A percentile compares a stretch with the other conserved stretches of the same genome.
Conservation (phyloP, 345 rosid genomes). For the Gossypium arboreum region DNA sequence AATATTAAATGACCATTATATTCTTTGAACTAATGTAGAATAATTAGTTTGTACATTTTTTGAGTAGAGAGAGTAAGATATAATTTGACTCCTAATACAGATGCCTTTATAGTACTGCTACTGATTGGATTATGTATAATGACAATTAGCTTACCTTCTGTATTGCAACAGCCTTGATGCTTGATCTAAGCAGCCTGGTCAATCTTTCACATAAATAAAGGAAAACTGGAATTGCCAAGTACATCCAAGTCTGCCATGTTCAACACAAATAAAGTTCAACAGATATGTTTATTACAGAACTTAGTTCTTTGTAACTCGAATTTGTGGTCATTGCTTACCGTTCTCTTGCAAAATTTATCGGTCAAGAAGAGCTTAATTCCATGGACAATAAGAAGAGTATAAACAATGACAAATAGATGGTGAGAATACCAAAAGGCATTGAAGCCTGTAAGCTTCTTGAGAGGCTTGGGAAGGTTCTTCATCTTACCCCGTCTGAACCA, state of each 20-base stretch:
- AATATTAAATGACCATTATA: too few relatives aligned
- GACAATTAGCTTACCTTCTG: slow-evolving; percentile 37
- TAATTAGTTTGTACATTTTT: too few relatives aligned
- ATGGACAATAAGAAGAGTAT: slow-evolving; percentile 58
- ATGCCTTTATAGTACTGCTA: too few relatives aligned
- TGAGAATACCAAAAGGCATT: slow-evolving; percentile 91
- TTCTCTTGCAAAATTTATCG: slow-evolving; percentile 55
- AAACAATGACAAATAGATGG: slow-evolving; percentile 72
- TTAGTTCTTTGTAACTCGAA: neutral
- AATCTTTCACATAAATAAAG: slow-evolving; percentile 61
- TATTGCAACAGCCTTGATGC: slow-evolving; percentile 58
- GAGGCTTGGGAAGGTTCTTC: slow-evolving; percentile 49
- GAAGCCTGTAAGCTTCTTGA: slow-evolving; percentile 72
- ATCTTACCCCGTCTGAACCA: slow-evolving; percentile 63
- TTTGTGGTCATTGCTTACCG: slow-evolving; percentile 34
- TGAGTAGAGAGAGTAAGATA: too few relatives aligned
- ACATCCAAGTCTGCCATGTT: slow-evolving; percentile 71
- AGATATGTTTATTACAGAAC: neutral
- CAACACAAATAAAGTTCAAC: neutral
- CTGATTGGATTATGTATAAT: too few relatives aligned
- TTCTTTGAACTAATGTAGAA: too few relatives aligned
- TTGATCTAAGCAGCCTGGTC: slow-evolving; percentile 63
- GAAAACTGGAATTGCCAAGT: slow-evolving; percentile 52
- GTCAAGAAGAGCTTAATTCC: slow-evolving; percentile 59
- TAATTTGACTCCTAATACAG: too few relatives aligned